Evolutionary conservation across 371 early-diverging fungal species (phyloP).

Genomic region (Saksenaea oblongispora): DNA sequence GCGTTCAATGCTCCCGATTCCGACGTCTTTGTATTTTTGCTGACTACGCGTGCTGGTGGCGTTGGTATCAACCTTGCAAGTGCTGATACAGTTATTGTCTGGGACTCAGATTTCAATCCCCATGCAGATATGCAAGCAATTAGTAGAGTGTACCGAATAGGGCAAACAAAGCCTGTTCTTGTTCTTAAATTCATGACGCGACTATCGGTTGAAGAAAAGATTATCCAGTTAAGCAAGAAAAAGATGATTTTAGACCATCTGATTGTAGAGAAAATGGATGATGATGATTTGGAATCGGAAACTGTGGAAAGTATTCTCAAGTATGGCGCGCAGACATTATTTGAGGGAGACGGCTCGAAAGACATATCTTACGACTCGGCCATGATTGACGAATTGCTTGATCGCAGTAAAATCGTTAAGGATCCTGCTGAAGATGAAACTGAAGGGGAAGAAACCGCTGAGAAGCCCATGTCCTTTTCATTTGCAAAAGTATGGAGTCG

Average conservation of each 20-base stretch:
- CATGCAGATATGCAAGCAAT: constrained; percentile 92
- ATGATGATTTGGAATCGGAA: constrained; percentile 54
- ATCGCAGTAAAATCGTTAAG: constrained; percentile 45
- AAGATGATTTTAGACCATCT: constrained; percentile 88
- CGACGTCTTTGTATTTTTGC: constrained; percentile 76
- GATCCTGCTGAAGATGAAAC: constrained; percentile 23
- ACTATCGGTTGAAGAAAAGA: constrained; percentile 70
- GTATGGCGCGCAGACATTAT: constrained; percentile 80
- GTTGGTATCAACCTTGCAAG: constrained; percentile 93
- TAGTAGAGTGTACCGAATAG: constrained; percentile 93
- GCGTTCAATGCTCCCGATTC: constrained; percentile 78
- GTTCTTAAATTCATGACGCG: constrained; percentile 86
- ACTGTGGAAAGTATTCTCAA: constrained; percentile 76
- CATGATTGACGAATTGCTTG: constrained; percentile 66
- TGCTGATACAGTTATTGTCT: constrained; percentile 94
- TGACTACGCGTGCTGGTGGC: constrained; percentile 92
- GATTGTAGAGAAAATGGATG: constrained; percentile 81
- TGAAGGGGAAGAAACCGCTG: constrained; percentile 11
- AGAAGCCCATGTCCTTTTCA: constrained; percentile 33
- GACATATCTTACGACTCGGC: constrained; percentile 60
- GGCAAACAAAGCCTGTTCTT: constrained; percentile 88
- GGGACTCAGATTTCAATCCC: constrained; percentile 95
- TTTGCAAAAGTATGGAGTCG: constrained; percentile 50
- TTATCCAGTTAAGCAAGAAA: constrained; percentile 80
- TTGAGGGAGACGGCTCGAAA: constrained; percentile 64